phyloP scores from a whole-genome alignment of 2,329 filamentous ascomycete species.

The Sporothrix globosa region DNA sequence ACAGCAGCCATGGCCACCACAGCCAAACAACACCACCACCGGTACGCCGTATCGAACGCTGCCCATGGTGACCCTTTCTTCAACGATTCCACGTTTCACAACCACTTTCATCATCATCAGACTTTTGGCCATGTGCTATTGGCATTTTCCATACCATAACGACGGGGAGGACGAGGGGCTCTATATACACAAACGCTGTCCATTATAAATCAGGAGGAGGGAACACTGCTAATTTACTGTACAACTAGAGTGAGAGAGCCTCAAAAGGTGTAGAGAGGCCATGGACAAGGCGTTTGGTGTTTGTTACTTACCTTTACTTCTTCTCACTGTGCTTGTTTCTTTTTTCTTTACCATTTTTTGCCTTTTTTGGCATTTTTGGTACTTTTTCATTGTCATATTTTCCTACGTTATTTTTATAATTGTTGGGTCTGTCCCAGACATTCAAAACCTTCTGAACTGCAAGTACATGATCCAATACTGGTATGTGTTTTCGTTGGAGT shows the following conservation, averaged over 20 bases:
- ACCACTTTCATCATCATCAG: conserved; percentile 12
- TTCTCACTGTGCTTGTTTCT: neutral
- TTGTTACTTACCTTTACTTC: conserved; percentile 13
- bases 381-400: neutral
- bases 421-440: conserved; percentile 23
- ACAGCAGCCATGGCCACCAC: neutral
- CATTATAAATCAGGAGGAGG: conserved; percentile 20
- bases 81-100: neutral
- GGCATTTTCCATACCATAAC: conserved; percentile 26
- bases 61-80: neutral
- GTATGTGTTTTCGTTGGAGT: neutral
- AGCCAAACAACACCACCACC: neutral
- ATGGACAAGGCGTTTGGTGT: conserved; percentile 35
- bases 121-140: conserved; percentile 21
- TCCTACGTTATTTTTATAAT: neutral
- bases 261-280: conserved; percentile 35
- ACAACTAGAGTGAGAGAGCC: conserved; percentile 34
- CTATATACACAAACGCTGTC: neutral
- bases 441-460: neutral
- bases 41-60: neutral
- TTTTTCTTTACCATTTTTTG: neutral
- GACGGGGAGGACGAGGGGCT: conserved; percentile 25
- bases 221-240: conserved; percentile 34
- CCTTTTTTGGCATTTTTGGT: neutral
- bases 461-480: conserved; percentile 8